phyloP scores from a whole-genome alignment of 352 stramenopile species.

The Globisporangium megalacanthum region DNA sequence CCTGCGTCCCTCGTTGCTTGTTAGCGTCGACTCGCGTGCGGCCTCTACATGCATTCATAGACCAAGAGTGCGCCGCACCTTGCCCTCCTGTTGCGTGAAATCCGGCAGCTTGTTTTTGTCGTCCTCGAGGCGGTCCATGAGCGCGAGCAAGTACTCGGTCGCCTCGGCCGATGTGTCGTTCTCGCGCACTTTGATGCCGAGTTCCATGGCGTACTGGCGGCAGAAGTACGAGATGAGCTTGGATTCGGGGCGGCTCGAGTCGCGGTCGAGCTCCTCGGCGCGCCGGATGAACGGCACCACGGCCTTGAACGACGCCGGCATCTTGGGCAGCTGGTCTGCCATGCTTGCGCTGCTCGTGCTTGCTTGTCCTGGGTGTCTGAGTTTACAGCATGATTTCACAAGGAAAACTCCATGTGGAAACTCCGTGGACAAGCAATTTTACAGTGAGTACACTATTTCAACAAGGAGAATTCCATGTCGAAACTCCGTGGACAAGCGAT shows the following conservation, averaged over 20 bases:
- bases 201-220: constrained; percentile 85
- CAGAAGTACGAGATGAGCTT: constrained; percentile 95
- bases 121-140: constrained; percentile 90
- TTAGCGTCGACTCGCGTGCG: neutral
- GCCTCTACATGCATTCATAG: neutral
- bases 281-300: constrained; percentile 92
- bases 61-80: constrained; percentile 36
- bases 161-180: constrained; percentile 68
- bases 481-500: no score
- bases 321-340: constrained; percentile 54
- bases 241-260: constrained; percentile 87
- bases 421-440: no score
- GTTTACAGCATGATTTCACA: no score
- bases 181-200: constrained; percentile 84
- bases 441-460: no score
- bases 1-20: constrained; percentile 19
- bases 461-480: no score
- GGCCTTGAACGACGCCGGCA: constrained; percentile 92
- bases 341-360: constrained; percentile 23
- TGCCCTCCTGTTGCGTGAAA: constrained; percentile 90
- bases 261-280: constrained; percentile 93
- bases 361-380: neutral
- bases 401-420: no score
- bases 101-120: constrained; percentile 88
- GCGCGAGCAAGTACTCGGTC: constrained; percentile 84